Conservation (phyloP, 306 rosid species). For the Malus sieversii region DNA sequence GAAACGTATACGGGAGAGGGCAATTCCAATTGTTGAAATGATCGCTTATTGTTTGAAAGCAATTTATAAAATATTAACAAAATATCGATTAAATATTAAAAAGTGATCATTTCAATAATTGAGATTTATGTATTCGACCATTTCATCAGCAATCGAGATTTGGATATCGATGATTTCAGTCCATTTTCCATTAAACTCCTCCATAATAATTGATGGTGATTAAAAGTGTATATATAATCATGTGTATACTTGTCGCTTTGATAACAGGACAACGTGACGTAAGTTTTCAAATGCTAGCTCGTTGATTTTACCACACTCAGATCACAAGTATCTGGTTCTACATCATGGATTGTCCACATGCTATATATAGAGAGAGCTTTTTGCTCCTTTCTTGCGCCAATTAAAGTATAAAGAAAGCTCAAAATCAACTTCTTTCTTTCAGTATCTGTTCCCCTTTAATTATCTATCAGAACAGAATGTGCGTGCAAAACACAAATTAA, state of each 20-base stretch:
- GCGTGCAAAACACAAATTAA: slow-evolving; percentile 12
- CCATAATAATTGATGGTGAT: background rate
- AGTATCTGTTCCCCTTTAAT: slow-evolving; percentile 1
- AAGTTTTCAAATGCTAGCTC: slow-evolving; percentile 8
- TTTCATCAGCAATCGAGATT: background rate
- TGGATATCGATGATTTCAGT: too few species aligned
- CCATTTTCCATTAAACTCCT: background rate
- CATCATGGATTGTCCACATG: slow-evolving; percentile 30
- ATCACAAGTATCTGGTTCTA: slow-evolving; percentile 38
- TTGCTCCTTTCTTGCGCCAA: slow-evolving; percentile 5
- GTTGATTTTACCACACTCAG: slow-evolving; percentile 8
- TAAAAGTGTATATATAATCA: background rate
- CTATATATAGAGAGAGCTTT: background rate
- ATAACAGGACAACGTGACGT: slow-evolving; percentile 11
- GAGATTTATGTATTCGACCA: too few species aligned
- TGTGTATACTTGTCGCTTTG: slow-evolving; percentile 17
- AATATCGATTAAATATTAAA: too few species aligned
- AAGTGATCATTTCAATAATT: too few species aligned
- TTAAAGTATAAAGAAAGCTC: slow-evolving; percentile 1
- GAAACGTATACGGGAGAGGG: background rate
- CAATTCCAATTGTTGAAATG: background rate
- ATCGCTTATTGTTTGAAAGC: background rate
- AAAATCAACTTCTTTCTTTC: slow-evolving; percentile 2
- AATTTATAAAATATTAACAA: background rate
- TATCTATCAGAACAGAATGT: slow-evolving; percentile 16